These are phyloP conservation scores for Steccherinum ochraceum DNA, from an alignment of 768 basidiomycete species.

Conservation along the genomic window DNA sequence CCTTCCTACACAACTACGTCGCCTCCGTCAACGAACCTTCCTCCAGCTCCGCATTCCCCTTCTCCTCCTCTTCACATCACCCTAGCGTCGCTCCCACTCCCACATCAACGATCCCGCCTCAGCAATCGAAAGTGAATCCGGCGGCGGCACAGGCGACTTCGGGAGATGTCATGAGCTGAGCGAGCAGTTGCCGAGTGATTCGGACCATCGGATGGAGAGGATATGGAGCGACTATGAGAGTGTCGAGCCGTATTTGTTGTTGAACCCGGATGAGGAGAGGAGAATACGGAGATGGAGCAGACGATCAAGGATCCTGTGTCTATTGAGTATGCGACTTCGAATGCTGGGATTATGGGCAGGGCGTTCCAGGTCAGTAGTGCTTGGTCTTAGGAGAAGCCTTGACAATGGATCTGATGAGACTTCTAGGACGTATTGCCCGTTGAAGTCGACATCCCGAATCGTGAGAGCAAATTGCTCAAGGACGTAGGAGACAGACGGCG, in stretches of 20 bases:
- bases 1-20: slow-evolving; percentile 88
- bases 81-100: slow-evolving; percentile 22
- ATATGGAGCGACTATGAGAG: slow-evolving; percentile 86
- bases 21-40: slow-evolving; percentile 71
- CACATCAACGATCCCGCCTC: slow-evolving; percentile 26
- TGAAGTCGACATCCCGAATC: slow-evolving; percentile 62
- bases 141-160: slow-evolving; percentile 5
- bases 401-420: background rate
- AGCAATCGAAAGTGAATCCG: slow-evolving; percentile 3
- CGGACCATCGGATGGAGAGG: slow-evolving; percentile 78
- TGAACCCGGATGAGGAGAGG: slow-evolving; percentile 24
- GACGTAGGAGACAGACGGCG: slow-evolving; percentile 27
- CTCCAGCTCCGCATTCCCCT: slow-evolving; percentile 35
- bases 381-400: no score
- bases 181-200: slow-evolving; percentile 60
- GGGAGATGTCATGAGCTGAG: slow-evolving; percentile 21
- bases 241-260: slow-evolving; percentile 58
- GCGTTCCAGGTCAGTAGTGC: slow-evolving; percentile 51
- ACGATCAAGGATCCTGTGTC: slow-evolving; percentile 44
- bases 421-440: slow-evolving; percentile 72
- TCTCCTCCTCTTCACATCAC: slow-evolving; percentile 13
- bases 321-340: slow-evolving; percentile 43
- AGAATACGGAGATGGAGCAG: slow-evolving; percentile 12
- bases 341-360: slow-evolving; percentile 32
- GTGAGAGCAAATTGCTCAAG: slow-evolving; percentile 44